These are phyloP conservation scores for Cocos nucifera DNA, from an alignment of 176 grass and related monocot genomes.

Conservation along the genomic window DNA sequence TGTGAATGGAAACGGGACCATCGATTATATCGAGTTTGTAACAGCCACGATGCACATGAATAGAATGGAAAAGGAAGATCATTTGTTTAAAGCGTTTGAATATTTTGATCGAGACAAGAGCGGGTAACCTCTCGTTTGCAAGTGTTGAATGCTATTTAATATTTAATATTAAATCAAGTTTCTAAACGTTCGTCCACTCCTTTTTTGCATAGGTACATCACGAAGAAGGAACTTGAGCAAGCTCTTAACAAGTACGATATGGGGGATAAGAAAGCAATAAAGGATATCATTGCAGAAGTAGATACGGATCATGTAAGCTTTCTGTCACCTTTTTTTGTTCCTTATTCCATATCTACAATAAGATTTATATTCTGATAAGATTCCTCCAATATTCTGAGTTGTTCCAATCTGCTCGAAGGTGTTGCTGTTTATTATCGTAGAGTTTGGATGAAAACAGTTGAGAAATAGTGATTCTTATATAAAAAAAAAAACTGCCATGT, in stretches of 20 bases:
- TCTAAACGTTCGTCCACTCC: background rate
- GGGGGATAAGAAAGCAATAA: slow-evolving; percentile 8
- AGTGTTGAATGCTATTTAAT: background rate
- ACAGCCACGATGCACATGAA: slow-evolving; percentile 19
- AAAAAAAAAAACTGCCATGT: too few species aligned
- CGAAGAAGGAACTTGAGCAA: slow-evolving; percentile 13
- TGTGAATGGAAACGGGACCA: slow-evolving; percentile 20
- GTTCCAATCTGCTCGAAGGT: too few species aligned
- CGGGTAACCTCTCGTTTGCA: slow-evolving; percentile 2
- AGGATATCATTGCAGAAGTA: slow-evolving; percentile 17
- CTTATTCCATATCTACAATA: too few species aligned
- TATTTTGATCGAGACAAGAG: slow-evolving; percentile 19
- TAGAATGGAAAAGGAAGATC: slow-evolving; percentile 21
- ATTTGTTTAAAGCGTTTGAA: slow-evolving; percentile 11
- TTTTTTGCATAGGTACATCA: slow-evolving; percentile 13
- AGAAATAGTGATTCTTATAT: too few species aligned
- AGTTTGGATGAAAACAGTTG: too few species aligned
- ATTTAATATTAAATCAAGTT: background rate
- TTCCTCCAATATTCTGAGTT: too few species aligned
- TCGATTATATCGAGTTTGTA: slow-evolving; percentile 18
- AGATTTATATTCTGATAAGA: too few species aligned
- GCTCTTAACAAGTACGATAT: slow-evolving; percentile 7
- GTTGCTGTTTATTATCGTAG: too few species aligned
- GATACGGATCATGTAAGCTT: slow-evolving; percentile 12
- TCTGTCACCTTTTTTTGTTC: background rate